Evolutionary conservation across 2,329 filamentous ascomycete genomes (phyloP).

Genomic region (Fusarium fujikuroi): DNA sequence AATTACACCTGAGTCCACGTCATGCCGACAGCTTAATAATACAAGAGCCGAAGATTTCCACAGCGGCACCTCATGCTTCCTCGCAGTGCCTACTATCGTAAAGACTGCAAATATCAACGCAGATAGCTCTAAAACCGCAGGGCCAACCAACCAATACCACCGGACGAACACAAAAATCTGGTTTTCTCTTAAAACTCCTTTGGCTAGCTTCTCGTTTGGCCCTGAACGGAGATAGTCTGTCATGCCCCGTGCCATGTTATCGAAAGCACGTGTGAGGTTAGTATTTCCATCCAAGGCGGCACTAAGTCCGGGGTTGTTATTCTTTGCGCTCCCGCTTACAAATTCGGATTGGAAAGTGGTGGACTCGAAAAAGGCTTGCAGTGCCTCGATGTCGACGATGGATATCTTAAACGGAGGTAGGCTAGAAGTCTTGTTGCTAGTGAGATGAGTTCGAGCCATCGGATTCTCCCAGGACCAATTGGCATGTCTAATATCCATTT

Average conservation of each 20-base stretch:
- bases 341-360: not conserved
- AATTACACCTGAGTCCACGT: not conserved
- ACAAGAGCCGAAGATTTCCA: not conserved
- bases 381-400: not conserved
- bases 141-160: not conserved
- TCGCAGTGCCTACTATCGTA: not conserved
- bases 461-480: not conserved
- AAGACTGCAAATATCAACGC: not conserved
- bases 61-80: not conserved
- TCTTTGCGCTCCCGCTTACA: fast-evolving
- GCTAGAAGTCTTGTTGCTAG: not conserved
- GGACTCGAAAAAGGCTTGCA: not conserved
- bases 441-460: not conserved
- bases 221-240: not conserved
- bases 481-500: not conserved
- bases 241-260: not conserved
- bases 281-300: not conserved
- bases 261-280: not conserved
- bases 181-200: not conserved
- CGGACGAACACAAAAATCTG: not conserved
- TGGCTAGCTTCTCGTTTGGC: not conserved
- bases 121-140: not conserved
- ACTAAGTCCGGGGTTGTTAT: not conserved
- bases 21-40: not conserved
- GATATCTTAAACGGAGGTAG: not conserved